phyloP scores from a whole-genome alignment of 495 filamentous ascomycete species.

The Lophiostoma macrostomum region DNA sequence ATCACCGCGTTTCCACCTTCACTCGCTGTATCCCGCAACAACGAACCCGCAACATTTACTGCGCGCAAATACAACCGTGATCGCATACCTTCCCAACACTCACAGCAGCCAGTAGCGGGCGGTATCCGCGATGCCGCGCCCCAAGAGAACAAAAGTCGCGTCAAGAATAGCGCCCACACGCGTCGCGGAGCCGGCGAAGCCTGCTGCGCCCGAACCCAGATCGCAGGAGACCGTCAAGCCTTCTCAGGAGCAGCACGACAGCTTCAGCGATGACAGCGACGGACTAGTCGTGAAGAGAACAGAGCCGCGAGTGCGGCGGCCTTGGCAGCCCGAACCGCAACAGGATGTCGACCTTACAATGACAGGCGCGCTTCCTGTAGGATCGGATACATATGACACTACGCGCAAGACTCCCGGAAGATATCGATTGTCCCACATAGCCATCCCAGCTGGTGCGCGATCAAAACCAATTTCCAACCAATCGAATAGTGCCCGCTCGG shows the following conservation, averaged over 20 bases:
- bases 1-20: too few relatives aligned
- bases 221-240: neutral
- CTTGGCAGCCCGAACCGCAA: slow-evolving; percentile 11
- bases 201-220: neutral
- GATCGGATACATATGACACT: neutral
- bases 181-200: slow-evolving; percentile 10
- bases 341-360: slow-evolving; percentile 25
- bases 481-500: neutral
- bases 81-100: too few relatives aligned
- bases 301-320: slow-evolving; percentile 5
- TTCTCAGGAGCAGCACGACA: neutral
- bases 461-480: too few relatives aligned
- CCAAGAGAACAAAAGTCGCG: slow-evolving; percentile 45
- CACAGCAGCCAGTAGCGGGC: too few relatives aligned
- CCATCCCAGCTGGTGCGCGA: neutral
- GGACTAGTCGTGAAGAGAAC: slow-evolving; percentile 28
- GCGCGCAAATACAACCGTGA: too few relatives aligned
- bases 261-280: slow-evolving; percentile 33
- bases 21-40: too few relatives aligned
- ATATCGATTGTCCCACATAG: too few relatives aligned
- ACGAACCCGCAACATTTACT: too few relatives aligned
- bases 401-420: too few relatives aligned
- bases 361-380: slow-evolving; percentile 30
- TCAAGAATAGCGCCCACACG: slow-evolving; percentile 28
- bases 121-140: slow-evolving; percentile 41